A percentile compares a stretch with the other conserved stretches of the same genome.
Conservation (phyloP, 2,329 filamentous ascomycete species). For the Aureobasidium vineae region DNA sequence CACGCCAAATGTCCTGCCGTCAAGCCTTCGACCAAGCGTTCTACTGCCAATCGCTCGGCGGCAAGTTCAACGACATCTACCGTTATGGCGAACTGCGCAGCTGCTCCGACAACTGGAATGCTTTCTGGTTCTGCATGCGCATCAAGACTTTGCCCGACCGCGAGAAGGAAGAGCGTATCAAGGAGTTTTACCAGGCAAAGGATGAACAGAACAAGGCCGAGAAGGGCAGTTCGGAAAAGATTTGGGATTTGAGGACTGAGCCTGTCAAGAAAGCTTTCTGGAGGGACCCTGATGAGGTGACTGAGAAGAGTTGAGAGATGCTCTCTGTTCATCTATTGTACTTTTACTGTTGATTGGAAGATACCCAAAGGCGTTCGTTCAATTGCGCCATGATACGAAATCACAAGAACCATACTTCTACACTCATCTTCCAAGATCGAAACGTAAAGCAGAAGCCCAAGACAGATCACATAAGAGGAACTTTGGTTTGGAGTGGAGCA, state of each 20-base stretch:
- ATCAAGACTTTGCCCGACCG: slow-evolving; percentile 62
- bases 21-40: slow-evolving; percentile 89
- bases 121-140: slow-evolving; percentile 99
- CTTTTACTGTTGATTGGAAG: slow-evolving; percentile 15
- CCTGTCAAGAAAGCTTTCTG: slow-evolving; percentile 54
- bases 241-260: slow-evolving; percentile 74
- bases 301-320: slow-evolving; percentile 9
- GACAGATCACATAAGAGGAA: neutral
- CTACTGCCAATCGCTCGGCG: slow-evolving; percentile 87
- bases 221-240: slow-evolving; percentile 70
- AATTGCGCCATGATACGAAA: neutral
- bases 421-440: neutral
- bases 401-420: neutral
- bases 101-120: slow-evolving; percentile 83
- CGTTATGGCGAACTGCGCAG: slow-evolving; percentile 73
- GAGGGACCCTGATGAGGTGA: slow-evolving; percentile 37
- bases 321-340: slow-evolving; percentile 1
- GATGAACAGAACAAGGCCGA: slow-evolving; percentile 56
- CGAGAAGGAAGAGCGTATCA: slow-evolving; percentile 60
- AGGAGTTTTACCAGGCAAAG: slow-evolving; percentile 66
- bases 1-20: slow-evolving; percentile 82
- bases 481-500: neutral
- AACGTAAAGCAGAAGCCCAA: neutral
- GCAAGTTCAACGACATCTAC: slow-evolving; percentile 90
- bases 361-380: slow-evolving; percentile 22